Conservation (phyloP, 257 asterid species). For the Solanum infundibuliforme region DNA sequence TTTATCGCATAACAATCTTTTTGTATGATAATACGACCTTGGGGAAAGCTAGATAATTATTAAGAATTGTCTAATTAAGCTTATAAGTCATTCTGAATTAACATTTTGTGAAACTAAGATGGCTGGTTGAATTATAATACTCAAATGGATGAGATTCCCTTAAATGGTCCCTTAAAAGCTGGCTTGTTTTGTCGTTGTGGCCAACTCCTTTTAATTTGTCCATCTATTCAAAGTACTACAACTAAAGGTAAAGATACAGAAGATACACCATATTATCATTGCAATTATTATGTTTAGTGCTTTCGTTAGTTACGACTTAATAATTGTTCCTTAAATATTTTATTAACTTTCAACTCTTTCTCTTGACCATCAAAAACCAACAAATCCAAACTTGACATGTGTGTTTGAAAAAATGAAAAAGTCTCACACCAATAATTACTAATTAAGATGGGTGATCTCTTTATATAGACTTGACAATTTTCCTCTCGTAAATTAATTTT, state of each 20-base stretch:
- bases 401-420: not conserved
- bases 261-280: not conserved
- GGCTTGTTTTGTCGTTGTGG: constrained; percentile 49
- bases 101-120: not conserved
- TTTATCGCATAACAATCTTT: not conserved
- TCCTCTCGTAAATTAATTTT: too few relatives aligned
- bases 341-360: not conserved
- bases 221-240: not conserved
- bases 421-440: not conserved
- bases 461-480: too few relatives aligned
- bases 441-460: not conserved
- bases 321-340: not conserved
- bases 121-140: not conserved
- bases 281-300: not conserved
- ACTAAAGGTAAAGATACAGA: not conserved
- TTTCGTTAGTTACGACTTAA: not conserved
- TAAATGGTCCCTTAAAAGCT: constrained; percentile 42
- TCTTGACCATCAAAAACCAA: not conserved
- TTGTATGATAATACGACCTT: not conserved
- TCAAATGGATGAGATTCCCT: constrained; percentile 25
- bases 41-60: not conserved
- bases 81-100: not conserved
- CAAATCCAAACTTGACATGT: not conserved
- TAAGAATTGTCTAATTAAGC: not conserved
- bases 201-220: constrained; percentile 13